Evolutionary conservation across 495 filamentous ascomycete species (phyloP), one percentile per base, ranked within the genome.

Genomic region (Cetradonia linearis): DNA sequence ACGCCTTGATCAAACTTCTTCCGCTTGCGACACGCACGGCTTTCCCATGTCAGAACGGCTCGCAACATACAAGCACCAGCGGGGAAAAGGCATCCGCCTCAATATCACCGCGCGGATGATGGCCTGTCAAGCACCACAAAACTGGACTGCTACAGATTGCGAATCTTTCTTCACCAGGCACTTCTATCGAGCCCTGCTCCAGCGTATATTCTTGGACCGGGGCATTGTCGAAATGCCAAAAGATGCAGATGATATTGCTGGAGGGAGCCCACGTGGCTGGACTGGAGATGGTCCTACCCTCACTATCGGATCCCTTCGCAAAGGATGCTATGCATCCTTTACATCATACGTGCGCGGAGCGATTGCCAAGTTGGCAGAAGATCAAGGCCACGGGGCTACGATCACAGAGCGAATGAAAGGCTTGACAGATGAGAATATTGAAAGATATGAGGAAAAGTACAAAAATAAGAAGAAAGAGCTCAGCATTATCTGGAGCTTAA

Each of bases 51-150:
- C 87, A 37, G 78, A 86, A 47, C 76, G 78, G 10, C 68, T 95
- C n/a, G 83, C 80, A 56, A 75, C 72, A 0, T 89, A 78, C 67
- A 63, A 73, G 34, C 72, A 87, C 63, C 62, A 68, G 30, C 64
- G 70, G 27, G 76, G 74, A 14, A 71, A 73, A 34, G 91, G 90
- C 20, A 74, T 95, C 50, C 79, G 87, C 30, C 77, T 97, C 59
- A 97, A 98, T 69, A 95, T 98, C 67, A 98, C 93, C 0, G 90
- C 93, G 0, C 80, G 94, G 30, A 93, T 94, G 81, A 95, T 96
- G 93, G 91, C 90, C 36, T 87, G 92, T 16, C 93, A 98, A 73
- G 93, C 93, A 2, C 91, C 92, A 0, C 78, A 85, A 31, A 97
- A 97, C 70, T 98, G 93, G 93, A 88, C 86, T 10, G 70, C 74